Conservation (phyloP, 805 yeast species). For the Wickerhamiella sergipiensis region DNA sequence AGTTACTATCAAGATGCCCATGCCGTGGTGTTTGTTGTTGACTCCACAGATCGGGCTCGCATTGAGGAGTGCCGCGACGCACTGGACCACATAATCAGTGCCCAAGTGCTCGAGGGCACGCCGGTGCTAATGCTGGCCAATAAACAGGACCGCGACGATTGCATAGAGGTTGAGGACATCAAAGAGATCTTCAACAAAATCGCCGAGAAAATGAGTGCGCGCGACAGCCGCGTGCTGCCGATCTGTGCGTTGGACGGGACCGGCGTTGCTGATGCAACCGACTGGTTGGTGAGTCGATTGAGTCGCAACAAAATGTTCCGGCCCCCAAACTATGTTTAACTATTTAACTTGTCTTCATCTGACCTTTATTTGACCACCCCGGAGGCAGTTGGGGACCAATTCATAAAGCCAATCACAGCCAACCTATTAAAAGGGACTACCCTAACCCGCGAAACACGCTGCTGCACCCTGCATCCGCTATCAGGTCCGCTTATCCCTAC, state of each 20-base stretch:
- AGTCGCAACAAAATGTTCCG: constrained; percentile 49
- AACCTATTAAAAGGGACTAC: too few relatives aligned
- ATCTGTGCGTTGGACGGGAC: constrained; percentile 68
- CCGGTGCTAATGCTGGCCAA: constrained; percentile 93
- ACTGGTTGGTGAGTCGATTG: constrained; percentile 71
- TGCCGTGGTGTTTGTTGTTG: constrained; percentile 85
- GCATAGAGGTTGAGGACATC: constrained; percentile 63
- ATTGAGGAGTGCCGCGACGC: constrained; percentile 70
- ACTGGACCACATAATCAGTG: constrained; percentile 38
- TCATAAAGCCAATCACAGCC: neutral
- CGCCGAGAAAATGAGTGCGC: constrained; percentile 74
- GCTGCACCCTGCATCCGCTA: too few relatives aligned
- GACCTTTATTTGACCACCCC: too few relatives aligned
- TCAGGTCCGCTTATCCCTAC: too few relatives aligned
- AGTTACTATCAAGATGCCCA: constrained; percentile 77
- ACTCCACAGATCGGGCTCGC: constrained; percentile 73
- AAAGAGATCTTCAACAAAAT: constrained; percentile 72
- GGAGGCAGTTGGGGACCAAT: too few relatives aligned
- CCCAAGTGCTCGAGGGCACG: constrained; percentile 55
- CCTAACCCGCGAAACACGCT: too few relatives aligned
- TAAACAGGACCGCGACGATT: constrained; percentile 69
- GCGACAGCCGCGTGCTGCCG: constrained; percentile 83
- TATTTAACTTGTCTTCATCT: constrained; percentile 1
- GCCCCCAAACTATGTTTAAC: constrained; percentile 33
- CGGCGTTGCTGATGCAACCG: constrained; percentile 76